Percentiles rank a stretch among this genome's conserved stretches.
phyloP scores from a whole-genome alignment of 2,329 filamentous ascomycete genomes.

The Aspergillus bombycis region DNA sequence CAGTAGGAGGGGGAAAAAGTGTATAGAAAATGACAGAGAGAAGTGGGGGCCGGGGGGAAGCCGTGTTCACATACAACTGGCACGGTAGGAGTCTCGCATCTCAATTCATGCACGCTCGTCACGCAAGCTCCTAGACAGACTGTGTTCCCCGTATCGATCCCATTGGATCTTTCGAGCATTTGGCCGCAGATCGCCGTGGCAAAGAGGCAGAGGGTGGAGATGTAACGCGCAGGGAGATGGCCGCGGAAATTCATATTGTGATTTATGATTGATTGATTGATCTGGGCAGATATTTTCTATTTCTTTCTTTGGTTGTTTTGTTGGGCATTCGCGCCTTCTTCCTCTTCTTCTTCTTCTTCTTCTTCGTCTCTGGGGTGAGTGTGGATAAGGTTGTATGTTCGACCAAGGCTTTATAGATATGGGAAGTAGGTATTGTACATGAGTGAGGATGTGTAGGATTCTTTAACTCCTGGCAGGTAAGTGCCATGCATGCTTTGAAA shows the following conservation, averaged over 20 bases:
- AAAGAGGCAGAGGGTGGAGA: conserved; percentile 20
- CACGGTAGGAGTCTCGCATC: conserved; percentile 1
- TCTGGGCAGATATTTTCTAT: not conserved
- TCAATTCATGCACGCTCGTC: not conserved
- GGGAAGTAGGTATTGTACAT: not conserved
- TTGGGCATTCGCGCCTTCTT: no score
- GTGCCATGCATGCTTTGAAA: not conserved
- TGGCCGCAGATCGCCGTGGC: conserved; percentile 14
- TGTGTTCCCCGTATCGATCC: conserved; percentile 17
- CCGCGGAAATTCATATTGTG: not conserved
- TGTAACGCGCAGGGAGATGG: conserved; percentile 18
- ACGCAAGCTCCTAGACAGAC: conserved; percentile 13
- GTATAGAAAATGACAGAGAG: not conserved
- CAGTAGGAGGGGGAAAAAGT: not conserved
- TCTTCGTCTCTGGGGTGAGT: no score
- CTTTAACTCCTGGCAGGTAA: not conserved
- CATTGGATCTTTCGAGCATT: conserved; percentile 3
- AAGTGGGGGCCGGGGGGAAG: no score
- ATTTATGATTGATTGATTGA: not conserved
- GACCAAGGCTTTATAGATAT: not conserved
- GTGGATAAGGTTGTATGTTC: not conserved
- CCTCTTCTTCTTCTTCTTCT: no score
- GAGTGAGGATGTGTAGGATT: not conserved
- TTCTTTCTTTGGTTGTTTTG: not conserved
- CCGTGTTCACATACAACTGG: not conserved